phyloP scores from a whole-genome alignment of 345 rosid genomes.

The Raphanus sativus region DNA sequence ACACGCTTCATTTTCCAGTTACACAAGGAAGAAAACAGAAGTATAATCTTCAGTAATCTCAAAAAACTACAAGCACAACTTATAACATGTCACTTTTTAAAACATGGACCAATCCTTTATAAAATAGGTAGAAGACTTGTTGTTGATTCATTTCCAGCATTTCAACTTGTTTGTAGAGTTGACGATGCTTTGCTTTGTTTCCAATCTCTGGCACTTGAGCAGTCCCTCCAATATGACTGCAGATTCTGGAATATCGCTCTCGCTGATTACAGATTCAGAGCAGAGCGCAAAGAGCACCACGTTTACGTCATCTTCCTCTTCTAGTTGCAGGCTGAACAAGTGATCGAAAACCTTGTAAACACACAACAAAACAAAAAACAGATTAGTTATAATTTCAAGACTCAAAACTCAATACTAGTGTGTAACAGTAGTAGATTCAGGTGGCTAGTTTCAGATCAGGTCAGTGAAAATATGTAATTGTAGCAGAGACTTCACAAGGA shows the following conservation, averaged over 20 bases:
- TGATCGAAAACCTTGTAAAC: slow-evolving; percentile 60
- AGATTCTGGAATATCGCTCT: slow-evolving; percentile 51
- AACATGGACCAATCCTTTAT: neutral
- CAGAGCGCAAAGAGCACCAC: slow-evolving; percentile 62
- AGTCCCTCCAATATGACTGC: slow-evolving; percentile 51
- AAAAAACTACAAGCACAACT: neutral
- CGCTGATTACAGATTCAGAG: slow-evolving; percentile 45
- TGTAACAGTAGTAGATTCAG: neutral
- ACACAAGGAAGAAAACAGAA: neutral
- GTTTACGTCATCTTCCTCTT: slow-evolving; percentile 87
- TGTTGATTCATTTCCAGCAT: slow-evolving; percentile 43
- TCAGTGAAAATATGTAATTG: neutral
- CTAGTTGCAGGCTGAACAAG: slow-evolving; percentile 73
- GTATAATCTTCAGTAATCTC: neutral
- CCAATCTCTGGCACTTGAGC: slow-evolving; percentile 51
- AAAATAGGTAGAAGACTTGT: neutral
- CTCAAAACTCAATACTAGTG: neutral
- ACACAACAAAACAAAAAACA: neutral
- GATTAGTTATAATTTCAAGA: neutral
- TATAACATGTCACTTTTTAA: neutral
- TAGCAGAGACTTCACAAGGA: neutral
- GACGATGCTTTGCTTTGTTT: slow-evolving; percentile 55
- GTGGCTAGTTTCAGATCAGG: neutral
- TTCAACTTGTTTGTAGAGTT: slow-evolving; percentile 63
- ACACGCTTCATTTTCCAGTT: slow-evolving; percentile 34